Evolutionary conservation across 1,139 yeast genomes (phyloP), one percentile per base, ranked within the genome.

Genomic region (Lodderomyces theae): DNA sequence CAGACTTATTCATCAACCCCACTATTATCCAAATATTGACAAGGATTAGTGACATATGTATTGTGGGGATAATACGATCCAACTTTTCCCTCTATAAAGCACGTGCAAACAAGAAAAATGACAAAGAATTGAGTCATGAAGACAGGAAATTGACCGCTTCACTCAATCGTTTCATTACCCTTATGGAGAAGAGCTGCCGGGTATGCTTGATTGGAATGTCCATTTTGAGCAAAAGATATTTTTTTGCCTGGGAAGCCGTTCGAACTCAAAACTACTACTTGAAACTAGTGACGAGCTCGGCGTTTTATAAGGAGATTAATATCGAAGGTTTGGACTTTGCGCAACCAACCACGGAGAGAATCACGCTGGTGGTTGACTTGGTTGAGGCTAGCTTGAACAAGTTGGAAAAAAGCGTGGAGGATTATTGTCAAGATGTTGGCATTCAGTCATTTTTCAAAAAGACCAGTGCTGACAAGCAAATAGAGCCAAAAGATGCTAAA

Each of bases 191-290:
- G 40, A 57, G 63, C 29, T 56, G 63, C 7, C 67, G 68, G 42
- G 60, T 62, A 18, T 58, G 64, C 9, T 56, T 66, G 34, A 57
- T 60, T 1, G 60, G 60, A 3, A 58, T 63, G 19, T 57, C 63
- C 3, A 62, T 58, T 30, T 50, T 66, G 8, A 65, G 77, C 40
- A 62, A 66, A 39, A 56, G 73, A 33, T 74, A 74, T 50, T 75
- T 69, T 48, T 69, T 66, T 51, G 77, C 79, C 0, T 74, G 80
- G 80, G 61, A 69, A 42, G 59, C 65, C 6, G 61, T 67, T 25
- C 73, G 71, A 44, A 67, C 68, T 6, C 76, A 70, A 41, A 58
- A 62, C 2, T 61, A 49, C 32, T 51, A 60, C 34, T 53, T 65
- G 45, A 58, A 58, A 37, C 48, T 59, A 1, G 56, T 61, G 16